Conservation (phyloP, 1,284 basidiomycete species). For the Grifola frondosa region DNA sequence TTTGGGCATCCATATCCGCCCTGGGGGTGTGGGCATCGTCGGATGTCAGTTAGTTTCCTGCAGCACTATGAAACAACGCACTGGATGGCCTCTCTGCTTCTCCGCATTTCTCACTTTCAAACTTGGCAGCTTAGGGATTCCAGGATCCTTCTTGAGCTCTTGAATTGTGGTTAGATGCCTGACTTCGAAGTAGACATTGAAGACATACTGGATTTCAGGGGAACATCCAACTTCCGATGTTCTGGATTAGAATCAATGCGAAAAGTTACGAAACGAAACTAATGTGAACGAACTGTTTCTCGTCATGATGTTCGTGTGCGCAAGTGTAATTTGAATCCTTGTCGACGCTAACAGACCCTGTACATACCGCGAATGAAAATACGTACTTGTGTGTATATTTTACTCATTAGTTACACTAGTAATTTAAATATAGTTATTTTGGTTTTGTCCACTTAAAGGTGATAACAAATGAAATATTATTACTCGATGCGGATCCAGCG, state of each 20-base stretch:
- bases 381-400: too few relatives aligned
- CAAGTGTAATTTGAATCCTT: neutral
- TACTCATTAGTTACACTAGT: too few relatives aligned
- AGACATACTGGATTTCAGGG: slow-evolving; percentile 54
- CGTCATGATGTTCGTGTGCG: slow-evolving; percentile 42
- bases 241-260: slow-evolving; percentile 28
- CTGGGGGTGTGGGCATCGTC: slow-evolving; percentile 21
- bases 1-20: slow-evolving; percentile 56
- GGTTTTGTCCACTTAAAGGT: too few relatives aligned
- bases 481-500: too few relatives aligned
- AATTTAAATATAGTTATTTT: too few relatives aligned
- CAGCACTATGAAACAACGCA: too few relatives aligned
- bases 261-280: neutral
- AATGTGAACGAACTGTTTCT: slow-evolving; percentile 49
- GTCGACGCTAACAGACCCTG: neutral
- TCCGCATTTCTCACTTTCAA: slow-evolving; percentile 61
- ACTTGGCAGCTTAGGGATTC: slow-evolving; percentile 73
- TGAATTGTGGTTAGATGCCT: neutral
- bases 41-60: neutral
- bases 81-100: slow-evolving; percentile 44
- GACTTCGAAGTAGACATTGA: neutral
- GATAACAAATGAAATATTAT: too few relatives aligned
- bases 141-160: slow-evolving; percentile 84
- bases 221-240: slow-evolving; percentile 46
- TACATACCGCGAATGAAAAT: too few relatives aligned